A percentile compares a stretch with the other conserved stretches of the same genome.
These are phyloP conservation scores for Backusella westeae DNA, from an alignment of 192 early-diverging fungal genomes.

Conservation along the genomic window DNA sequence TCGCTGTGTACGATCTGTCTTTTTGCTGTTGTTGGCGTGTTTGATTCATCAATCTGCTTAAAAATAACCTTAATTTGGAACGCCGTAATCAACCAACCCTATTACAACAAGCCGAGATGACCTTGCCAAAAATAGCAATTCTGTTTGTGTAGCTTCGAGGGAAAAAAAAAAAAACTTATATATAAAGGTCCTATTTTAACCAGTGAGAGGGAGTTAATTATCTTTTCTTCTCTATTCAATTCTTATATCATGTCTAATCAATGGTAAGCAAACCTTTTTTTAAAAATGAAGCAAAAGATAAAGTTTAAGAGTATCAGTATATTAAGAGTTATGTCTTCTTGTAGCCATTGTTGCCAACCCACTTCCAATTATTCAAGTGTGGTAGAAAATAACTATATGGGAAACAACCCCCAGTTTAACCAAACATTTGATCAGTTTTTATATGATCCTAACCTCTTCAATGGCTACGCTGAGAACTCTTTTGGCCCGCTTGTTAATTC, in stretches of 20 bases:
- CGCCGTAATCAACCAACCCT: background rate
- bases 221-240: background rate
- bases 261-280: background rate
- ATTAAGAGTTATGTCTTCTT: background rate
- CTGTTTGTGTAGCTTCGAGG: background rate
- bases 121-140: background rate
- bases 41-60: background rate
- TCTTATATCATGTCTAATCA: background rate
- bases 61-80: constrained; percentile 4
- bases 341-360: background rate
- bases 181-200: background rate
- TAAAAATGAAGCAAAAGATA: background rate
- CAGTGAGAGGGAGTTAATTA: background rate
- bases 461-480: background rate
- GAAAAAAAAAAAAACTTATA: background rate
- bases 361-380: background rate
- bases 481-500: background rate
- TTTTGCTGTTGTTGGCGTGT: background rate
- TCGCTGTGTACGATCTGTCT: background rate
- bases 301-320: background rate
- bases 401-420: background rate
- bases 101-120: background rate
- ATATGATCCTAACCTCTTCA: background rate
- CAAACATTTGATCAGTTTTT: background rate
- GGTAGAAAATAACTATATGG: background rate